Conservation (phyloP, 2,329 filamentous ascomycete genomes). For the Parastagonospora avenae region DNA sequence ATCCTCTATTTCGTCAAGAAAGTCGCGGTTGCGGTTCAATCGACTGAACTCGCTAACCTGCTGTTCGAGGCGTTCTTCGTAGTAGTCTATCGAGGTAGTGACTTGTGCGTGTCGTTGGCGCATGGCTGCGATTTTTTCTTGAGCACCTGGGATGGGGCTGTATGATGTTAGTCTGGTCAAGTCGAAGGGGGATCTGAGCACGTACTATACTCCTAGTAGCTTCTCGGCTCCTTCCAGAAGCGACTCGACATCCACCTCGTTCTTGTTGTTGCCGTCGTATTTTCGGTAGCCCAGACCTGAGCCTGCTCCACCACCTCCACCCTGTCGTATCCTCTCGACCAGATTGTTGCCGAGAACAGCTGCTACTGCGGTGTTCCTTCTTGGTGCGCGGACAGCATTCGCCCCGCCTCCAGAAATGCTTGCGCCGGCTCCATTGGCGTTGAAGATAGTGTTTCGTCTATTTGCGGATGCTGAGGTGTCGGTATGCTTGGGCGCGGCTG, state of each 20-base stretch:
- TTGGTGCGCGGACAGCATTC: constrained; percentile 59
- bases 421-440: constrained; percentile 35
- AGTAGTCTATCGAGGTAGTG: constrained; percentile 74
- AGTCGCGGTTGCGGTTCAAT: constrained; percentile 67
- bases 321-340: constrained; percentile 75
- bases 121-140: constrained; percentile 75
- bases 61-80: constrained; percentile 78
- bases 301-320: constrained; percentile 60
- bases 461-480: constrained; percentile 49
- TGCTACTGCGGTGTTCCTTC: constrained; percentile 81
- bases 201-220: constrained; percentile 81
- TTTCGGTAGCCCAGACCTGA: constrained; percentile 52
- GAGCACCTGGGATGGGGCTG: constrained; percentile 75
- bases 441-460: constrained; percentile 57
- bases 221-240: constrained; percentile 87
- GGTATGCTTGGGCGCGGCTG: constrained; percentile 53
- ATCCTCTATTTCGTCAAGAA: constrained; percentile 61
- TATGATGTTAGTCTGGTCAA: constrained; percentile 9
- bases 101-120: constrained; percentile 74
- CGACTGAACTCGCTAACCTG: constrained; percentile 75
- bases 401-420: constrained; percentile 46
- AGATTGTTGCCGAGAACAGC: constrained; percentile 87
- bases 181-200: no score
- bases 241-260: constrained; percentile 84
- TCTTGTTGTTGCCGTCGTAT: constrained; percentile 56